Evolutionary conservation across 2,329 filamentous ascomycete species (phyloP).

Genomic region (Neurospora sp.): DNA sequence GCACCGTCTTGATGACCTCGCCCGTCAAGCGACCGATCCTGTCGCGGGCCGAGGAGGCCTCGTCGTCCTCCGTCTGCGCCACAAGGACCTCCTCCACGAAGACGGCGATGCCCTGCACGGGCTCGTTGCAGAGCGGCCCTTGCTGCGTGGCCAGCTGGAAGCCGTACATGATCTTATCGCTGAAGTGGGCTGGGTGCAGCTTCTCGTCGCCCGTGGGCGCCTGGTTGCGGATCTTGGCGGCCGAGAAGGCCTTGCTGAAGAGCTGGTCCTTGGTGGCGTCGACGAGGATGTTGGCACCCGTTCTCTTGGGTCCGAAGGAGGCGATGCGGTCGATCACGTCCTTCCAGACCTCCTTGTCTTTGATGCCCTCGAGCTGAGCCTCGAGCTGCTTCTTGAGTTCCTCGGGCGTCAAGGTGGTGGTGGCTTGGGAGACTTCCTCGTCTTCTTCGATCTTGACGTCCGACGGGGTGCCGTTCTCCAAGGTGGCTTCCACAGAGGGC

Average conservation of each 20-base stretch:
- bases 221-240: slow-evolving; percentile 15
- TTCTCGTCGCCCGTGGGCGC: slow-evolving; percentile 35
- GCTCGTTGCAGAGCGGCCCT: slow-evolving; percentile 86
- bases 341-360: slow-evolving; percentile 69
- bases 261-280: slow-evolving; percentile 67
- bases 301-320: slow-evolving; percentile 80
- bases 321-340: slow-evolving; percentile 69
- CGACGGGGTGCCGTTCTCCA: slow-evolving; percentile 20
- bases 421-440: slow-evolving; percentile 43
- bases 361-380: slow-evolving; percentile 57
- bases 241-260: slow-evolving; percentile 59
- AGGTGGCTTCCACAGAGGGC: neutral
- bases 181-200: slow-evolving; percentile 58
- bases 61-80: slow-evolving; percentile 38
- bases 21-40: slow-evolving; percentile 75
- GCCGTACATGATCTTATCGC: slow-evolving; percentile 84
- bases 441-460: slow-evolving; percentile 32
- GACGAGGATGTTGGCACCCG: slow-evolving; percentile 81
- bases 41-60: slow-evolving; percentile 46
- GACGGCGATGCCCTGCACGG: slow-evolving; percentile 85
- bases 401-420: slow-evolving; percentile 54
- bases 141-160: slow-evolving; percentile 89
- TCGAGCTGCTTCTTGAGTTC: slow-evolving; percentile 72
- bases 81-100: slow-evolving; percentile 74
- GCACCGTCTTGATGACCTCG: slow-evolving; percentile 84